phyloP scores from a whole-genome alignment of 306 rosid species.

The Fragaria iinumae region DNA sequence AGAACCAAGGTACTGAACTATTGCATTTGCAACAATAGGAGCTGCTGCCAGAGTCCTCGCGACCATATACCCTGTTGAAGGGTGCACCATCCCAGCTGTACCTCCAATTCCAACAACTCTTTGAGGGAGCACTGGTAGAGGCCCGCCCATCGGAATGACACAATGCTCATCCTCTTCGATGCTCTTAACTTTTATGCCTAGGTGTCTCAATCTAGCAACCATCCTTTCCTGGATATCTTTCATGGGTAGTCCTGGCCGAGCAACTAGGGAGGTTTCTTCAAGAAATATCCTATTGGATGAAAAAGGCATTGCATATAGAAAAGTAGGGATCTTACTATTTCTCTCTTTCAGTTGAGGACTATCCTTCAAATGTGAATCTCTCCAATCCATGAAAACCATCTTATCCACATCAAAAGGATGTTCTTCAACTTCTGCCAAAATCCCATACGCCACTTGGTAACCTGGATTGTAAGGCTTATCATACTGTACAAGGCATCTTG shows the following conservation, averaged over 20 bases:
- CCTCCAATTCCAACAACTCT: constrained; percentile 98
- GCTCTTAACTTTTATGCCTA: constrained; percentile 86
- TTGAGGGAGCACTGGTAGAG: constrained; percentile 90
- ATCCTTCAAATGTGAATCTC: constrained; percentile 75
- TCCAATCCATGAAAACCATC: constrained; percentile 99
- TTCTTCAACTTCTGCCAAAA: constrained; percentile 92
- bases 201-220: constrained; percentile 83
- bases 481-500: constrained; percentile 88
- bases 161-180: constrained; percentile 97
- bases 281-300: constrained; percentile 82
- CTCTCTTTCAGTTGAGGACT: constrained; percentile 60
- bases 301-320: constrained; percentile 98
- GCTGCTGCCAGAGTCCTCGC: constrained; percentile 97
- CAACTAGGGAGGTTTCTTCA: constrained; percentile 94
- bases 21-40: constrained; percentile 79
- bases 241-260: constrained; percentile 84
- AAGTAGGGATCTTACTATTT: constrained; percentile 77
- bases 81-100: constrained; percentile 99
- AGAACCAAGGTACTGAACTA: constrained; percentile 72
- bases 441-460: constrained; percentile 96
- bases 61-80: constrained; percentile 99
- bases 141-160: constrained; percentile 98
- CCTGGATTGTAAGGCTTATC: constrained; percentile 95
- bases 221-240: constrained; percentile 87
- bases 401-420: constrained; percentile 89